phyloP scores from a whole-genome alignment of 2,329 filamentous ascomycete genomes.

The Leptographium lundbergii region DNA sequence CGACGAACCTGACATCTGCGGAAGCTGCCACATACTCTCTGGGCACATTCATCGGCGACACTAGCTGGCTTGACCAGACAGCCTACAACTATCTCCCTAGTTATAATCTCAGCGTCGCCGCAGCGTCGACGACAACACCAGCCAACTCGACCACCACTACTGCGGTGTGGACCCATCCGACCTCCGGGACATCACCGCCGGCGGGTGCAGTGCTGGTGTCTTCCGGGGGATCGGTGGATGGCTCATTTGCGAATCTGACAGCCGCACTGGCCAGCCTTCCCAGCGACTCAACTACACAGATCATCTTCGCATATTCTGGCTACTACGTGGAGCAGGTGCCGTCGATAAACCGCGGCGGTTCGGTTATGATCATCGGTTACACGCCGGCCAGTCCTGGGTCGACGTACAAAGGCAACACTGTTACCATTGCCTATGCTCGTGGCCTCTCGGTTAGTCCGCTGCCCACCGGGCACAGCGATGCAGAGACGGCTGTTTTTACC shows the following conservation, averaged over 20 bases:
- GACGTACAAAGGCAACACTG: constrained; percentile 41
- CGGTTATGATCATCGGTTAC: constrained; percentile 32
- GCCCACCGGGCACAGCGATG: constrained; percentile 32
- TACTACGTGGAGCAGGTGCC: constrained; percentile 49
- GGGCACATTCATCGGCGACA: constrained; percentile 24
- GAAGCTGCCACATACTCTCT: constrained; percentile 23
- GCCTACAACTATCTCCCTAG: constrained; percentile 25
- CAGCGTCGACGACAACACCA: neutral
- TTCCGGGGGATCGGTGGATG: constrained; percentile 13
- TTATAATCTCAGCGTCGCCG: constrained; percentile 14
- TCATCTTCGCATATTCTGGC: constrained; percentile 48
- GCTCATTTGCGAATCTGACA: constrained; percentile 18
- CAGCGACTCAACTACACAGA: constrained; percentile 10
- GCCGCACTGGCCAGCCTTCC: constrained; percentile 16
- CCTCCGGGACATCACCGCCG: constrained; percentile 27
- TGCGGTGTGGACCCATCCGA: constrained; percentile 22
- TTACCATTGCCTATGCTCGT: constrained; percentile 34
- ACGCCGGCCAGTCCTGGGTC: constrained; percentile 15
- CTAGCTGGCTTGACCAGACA: constrained; percentile 27
- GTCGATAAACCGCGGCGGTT: constrained; percentile 31
- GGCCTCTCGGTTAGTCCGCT: constrained; percentile 22
- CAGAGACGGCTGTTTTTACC: constrained; percentile 29
- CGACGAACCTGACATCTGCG: constrained; percentile 21
- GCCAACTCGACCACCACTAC: constrained; percentile 8
- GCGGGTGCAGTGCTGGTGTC: constrained; percentile 28